Evolutionary conservation across 2,329 filamentous ascomycete species (phyloP).

Genomic region (Nigrospora sphaerica): DNA sequence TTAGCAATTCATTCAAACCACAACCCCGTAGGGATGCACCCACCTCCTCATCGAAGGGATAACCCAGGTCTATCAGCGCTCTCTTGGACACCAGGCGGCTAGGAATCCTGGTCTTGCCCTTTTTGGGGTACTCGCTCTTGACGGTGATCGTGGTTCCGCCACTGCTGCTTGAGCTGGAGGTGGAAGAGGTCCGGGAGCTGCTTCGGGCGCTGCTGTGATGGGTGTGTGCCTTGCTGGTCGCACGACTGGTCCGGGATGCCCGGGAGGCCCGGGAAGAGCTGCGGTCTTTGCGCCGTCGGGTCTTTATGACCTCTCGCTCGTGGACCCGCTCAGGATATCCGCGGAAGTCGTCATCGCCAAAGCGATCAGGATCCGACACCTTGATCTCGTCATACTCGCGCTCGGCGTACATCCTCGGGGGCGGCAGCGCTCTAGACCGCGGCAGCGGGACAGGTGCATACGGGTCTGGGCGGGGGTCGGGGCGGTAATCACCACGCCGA

Average conservation of each 20-base stretch:
- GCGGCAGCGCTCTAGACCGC: conserved; percentile 52
- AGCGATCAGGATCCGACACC: conserved; percentile 59
- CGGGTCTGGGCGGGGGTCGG: conserved; percentile 38
- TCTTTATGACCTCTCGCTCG: conserved; percentile 53
- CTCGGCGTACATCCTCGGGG: conserved; percentile 50
- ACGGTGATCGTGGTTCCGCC: conserved; percentile 38
- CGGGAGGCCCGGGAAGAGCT: conserved; percentile 35
- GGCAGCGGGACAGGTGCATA: conserved; percentile 64
- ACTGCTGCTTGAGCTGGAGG: conserved; percentile 38
- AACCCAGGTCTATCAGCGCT: conserved; percentile 76
- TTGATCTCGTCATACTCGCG: conserved; percentile 59
- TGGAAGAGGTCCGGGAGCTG: conserved; percentile 35
- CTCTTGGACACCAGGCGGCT: conserved; percentile 71
- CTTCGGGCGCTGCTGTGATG: conserved; percentile 24
- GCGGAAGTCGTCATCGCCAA: conserved; percentile 66
- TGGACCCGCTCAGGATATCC: conserved; percentile 50
- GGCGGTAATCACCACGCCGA: conserved; percentile 49
- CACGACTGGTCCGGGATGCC: conserved; percentile 27
- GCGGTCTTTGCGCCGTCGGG: conserved; percentile 35
- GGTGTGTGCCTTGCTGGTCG: conserved; percentile 14
- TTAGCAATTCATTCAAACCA: conserved; percentile 21
- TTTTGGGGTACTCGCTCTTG: conserved; percentile 65
- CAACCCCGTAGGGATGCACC: conserved; percentile 17
- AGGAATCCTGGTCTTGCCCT: conserved; percentile 85
- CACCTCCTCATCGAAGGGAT: conserved; percentile 83